These are phyloP conservation scores for Umbelopsis sp. DNA, from an alignment of 371 early-diverging fungal genomes.

Conservation along the genomic window DNA sequence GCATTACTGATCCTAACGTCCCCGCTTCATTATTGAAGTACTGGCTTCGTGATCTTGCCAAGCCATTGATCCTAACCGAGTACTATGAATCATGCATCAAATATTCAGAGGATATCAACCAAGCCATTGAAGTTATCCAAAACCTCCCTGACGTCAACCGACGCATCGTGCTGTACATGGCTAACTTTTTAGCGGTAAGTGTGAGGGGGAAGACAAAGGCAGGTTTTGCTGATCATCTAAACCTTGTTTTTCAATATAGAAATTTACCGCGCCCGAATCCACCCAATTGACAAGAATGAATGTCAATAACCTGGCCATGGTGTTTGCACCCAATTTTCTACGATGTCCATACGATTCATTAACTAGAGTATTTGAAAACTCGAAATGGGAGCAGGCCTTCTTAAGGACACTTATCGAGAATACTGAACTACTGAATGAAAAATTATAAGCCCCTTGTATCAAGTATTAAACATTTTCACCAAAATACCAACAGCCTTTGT, in stretches of 20 bases:
- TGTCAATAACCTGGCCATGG: slow-evolving; percentile 89
- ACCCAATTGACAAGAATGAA: slow-evolving; percentile 86
- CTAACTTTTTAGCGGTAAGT: slow-evolving; percentile 78
- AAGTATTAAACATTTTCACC: neutral
- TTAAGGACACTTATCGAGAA: slow-evolving; percentile 37
- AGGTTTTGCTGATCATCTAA: neutral
- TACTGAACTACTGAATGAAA: slow-evolving; percentile 1
- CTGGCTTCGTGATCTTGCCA: slow-evolving; percentile 92
- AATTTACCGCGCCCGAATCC: slow-evolving; percentile 74
- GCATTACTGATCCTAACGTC: slow-evolving; percentile 87
- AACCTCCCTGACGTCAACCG: slow-evolving; percentile 75
- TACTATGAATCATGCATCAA: slow-evolving; percentile 75
- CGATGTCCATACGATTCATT: slow-evolving; percentile 85
- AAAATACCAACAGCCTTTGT: neutral
- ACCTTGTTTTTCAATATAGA: slow-evolving; percentile 33
- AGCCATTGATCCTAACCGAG: slow-evolving; percentile 88
- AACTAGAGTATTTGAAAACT: slow-evolving; percentile 79
- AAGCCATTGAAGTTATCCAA: slow-evolving; percentile 66
- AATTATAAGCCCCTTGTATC: neutral
- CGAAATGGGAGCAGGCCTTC: slow-evolving; percentile 69
- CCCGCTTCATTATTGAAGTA: slow-evolving; percentile 91
- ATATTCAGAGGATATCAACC: slow-evolving; percentile 54
- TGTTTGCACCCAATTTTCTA: slow-evolving; percentile 95
- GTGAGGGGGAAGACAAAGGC: neutral
- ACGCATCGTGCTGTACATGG: slow-evolving; percentile 77